These are phyloP conservation scores for Fusarium sambucinum DNA, from an alignment of 2,329 filamentous ascomycete species.

Conservation along the genomic window DNA sequence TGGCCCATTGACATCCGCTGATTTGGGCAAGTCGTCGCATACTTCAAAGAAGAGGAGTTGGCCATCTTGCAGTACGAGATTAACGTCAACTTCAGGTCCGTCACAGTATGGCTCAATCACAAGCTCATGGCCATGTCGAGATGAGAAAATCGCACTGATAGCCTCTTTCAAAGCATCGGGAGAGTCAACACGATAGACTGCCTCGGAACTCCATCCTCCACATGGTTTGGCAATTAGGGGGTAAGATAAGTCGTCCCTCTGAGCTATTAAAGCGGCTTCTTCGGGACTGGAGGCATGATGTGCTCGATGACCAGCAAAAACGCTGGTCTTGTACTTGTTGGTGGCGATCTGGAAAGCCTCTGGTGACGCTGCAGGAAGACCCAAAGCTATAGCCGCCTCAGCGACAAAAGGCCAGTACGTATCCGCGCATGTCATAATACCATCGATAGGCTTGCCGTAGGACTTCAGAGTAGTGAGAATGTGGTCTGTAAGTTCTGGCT, in stretches of 20 bases:
- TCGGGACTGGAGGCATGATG: conserved; percentile 6
- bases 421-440: conserved; percentile 12
- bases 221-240: conserved; percentile 15
- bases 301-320: conserved; percentile 11
- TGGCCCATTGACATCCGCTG: conserved; percentile 22
- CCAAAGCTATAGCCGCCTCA: conserved; percentile 8
- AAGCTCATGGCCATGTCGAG: conserved; percentile 8
- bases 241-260: conserved; percentile 7
- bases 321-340: conserved; percentile 15
- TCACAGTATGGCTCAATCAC: conserved; percentile 40
- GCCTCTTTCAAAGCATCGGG: conserved; percentile 3
- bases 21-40: conserved; percentile 36
- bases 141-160: conserved; percentile 17
- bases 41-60: conserved; percentile 40
- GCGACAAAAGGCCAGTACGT: conserved; percentile 22
- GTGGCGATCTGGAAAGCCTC: conserved; percentile 9
- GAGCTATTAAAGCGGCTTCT: conserved; percentile 1
- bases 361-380: conserved; percentile 10
- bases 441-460: conserved; percentile 3
- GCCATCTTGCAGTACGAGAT: conserved; percentile 39
- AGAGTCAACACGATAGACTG: conserved; percentile 34
- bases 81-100: conserved; percentile 42
- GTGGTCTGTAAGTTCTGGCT: neutral
- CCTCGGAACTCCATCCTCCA: conserved; percentile 24
- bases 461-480: neutral